A percentile compares a stretch with the other conserved stretches of the same genome.
Evolutionary conservation across 495 filamentous ascomycete species (phyloP).

Genomic region (Lasiosphaeriaceae sp.): DNA sequence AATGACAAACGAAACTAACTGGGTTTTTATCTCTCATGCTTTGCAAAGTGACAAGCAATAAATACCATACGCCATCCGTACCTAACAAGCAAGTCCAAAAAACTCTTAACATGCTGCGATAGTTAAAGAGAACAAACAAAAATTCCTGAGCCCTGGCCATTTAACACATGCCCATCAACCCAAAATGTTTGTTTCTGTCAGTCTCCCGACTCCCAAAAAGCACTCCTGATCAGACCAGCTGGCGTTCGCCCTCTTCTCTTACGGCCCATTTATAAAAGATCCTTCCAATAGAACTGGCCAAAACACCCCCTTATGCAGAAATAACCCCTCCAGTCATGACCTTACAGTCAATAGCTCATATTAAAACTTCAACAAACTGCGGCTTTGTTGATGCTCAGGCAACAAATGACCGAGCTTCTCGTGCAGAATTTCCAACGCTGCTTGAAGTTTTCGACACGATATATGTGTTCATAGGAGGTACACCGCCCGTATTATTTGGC

Average conservation of each 20-base stretch:
- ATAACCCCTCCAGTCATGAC: too few species aligned
- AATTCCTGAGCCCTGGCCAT: not conserved
- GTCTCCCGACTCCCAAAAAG: not conserved
- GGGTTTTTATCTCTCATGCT: too few species aligned
- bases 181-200: not conserved
- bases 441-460: not conserved
- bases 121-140: not conserved
- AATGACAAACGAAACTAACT: too few species aligned
- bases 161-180: not conserved
- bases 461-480: not conserved
- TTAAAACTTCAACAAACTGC: too few species aligned
- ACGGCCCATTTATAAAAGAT: not conserved
- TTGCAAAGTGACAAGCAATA: too few species aligned
- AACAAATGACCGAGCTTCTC: conserved; percentile 3
- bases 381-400: not conserved
- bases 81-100: too few species aligned
- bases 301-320: too few species aligned
- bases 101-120: not conserved
- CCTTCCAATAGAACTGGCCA: not conserved
- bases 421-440: not conserved
- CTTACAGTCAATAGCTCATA: too few species aligned
- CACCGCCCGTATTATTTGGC: not conserved
- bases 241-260: not conserved
- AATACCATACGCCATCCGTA: too few species aligned
- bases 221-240: not conserved